phyloP scores from a whole-genome alignment of 2,329 filamentous ascomycete species.

The Calcarisporium arbuscula region DNA sequence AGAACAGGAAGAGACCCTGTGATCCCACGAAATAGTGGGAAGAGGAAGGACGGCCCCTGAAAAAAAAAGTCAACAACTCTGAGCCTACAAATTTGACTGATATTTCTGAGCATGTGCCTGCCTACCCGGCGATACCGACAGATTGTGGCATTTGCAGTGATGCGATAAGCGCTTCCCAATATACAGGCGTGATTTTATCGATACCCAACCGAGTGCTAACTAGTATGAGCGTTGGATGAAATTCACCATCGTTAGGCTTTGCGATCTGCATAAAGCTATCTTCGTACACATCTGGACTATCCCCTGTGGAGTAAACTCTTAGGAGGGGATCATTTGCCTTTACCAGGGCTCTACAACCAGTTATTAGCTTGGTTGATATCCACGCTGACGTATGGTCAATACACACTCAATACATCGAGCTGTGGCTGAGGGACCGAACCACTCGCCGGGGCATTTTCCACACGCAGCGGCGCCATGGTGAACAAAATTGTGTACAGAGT shows the following conservation, averaged over 20 bases:
- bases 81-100: not conserved
- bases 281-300: conserved; percentile 88
- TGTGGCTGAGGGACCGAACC: conserved; percentile 97
- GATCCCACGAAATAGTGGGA: conserved; percentile 61
- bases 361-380: conserved; percentile 1
- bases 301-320: conserved; percentile 81
- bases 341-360: conserved; percentile 60
- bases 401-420: conserved; percentile 87
- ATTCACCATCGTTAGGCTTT: conserved; percentile 55
- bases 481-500: conserved; percentile 94
- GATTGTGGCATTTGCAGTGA: conserved; percentile 83
- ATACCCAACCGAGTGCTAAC: conserved; percentile 87
- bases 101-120: too few species aligned
- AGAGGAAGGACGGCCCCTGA: conserved; percentile 81
- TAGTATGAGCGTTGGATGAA: conserved; percentile 81
- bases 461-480: conserved; percentile 79
- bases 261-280: conserved; percentile 79
- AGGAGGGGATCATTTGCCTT: conserved; percentile 59
- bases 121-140: conserved; percentile 91
- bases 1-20: conserved; percentile 75
- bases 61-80: conserved; percentile 8
- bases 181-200: conserved; percentile 88
- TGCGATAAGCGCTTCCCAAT: conserved; percentile 87
- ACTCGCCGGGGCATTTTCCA: conserved; percentile 92
- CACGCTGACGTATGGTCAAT: not conserved